Base-by-base conservation (phyloP, 345 rosid genomes). In the Noccaea bulbosa region DNA sequence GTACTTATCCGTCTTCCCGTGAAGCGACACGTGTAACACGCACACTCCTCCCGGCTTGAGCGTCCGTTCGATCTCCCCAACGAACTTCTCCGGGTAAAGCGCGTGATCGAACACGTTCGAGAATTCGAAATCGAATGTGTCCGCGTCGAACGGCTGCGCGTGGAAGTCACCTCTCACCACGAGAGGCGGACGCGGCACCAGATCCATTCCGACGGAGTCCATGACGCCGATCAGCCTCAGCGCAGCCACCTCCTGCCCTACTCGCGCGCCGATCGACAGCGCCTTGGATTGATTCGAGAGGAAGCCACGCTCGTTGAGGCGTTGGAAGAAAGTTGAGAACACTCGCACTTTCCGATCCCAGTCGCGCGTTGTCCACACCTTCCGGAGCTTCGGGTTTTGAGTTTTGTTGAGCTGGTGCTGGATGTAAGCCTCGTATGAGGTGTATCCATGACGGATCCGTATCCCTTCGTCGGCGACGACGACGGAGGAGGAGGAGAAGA, bases 61-160 rank as follows among this genome's bases (percentile, higher is more conserved):
- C 76, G 98, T 93, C 83, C 96, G 84, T 77, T 93, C 94, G 67
- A 89, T 84, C 91, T 93, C 98, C 46, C 70, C 77, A 5, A 87
- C 95, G 76, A 93, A 93, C 85, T 77, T 84, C 5, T 77, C 72
- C 77, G 96, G 98, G 60, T 81, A 88, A 11, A 91, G 87, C 79
- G 97, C 98, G 85, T 93, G 97, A 63, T 93, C 98, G 70, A 93
- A 93, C 77, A 87, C 95, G 80, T 93, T 93, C 0, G 98, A 91
- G 84, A 93, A 91, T 61, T 93, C 97, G 62, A 93, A 89, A 74
- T 91, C 93, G 74, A 93, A 93, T 0, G 79, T 87, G 5, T 71
- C 87, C 43, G 83, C 73, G 0, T 59, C 77, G 70, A 93, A 93
- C 15, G 96, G 97, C 80, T 91, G 98, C 12, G 60, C 71, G 64